Evolutionary conservation across 2,329 filamentous ascomycete genomes (phyloP).

Genomic region (Botrytis aclada): DNA sequence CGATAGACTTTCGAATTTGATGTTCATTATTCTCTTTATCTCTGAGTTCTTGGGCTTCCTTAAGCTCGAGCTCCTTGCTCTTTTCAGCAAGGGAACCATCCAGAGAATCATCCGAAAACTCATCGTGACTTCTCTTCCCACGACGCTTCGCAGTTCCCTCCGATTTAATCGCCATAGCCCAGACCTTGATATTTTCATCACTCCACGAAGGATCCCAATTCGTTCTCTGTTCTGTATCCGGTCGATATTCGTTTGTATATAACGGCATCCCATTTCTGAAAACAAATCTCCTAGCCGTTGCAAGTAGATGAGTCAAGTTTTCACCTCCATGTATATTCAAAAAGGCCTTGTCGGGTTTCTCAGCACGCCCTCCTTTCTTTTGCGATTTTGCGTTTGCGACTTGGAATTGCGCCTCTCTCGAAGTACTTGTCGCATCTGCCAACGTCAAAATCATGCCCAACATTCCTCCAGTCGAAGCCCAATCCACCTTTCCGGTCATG

Average conservation of each 20-base stretch:
- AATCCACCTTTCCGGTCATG: slow-evolving; percentile 72
- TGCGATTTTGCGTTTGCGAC: slow-evolving; percentile 28
- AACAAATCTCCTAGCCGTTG: slow-evolving; percentile 80
- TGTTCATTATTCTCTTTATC: slow-evolving; percentile 43
- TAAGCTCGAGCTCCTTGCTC: background rate
- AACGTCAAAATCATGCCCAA: slow-evolving; percentile 82
- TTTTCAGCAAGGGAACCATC: slow-evolving; percentile 27
- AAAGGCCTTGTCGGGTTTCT: slow-evolving; percentile 37
- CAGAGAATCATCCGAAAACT: slow-evolving; percentile 40
- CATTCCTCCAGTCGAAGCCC: slow-evolving; percentile 75
- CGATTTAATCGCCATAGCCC: slow-evolving; percentile 67
- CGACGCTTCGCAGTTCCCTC: slow-evolving; percentile 35
- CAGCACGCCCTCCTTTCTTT: slow-evolving; percentile 26
- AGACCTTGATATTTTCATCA: slow-evolving; percentile 77
- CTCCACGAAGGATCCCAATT: slow-evolving; percentile 61
- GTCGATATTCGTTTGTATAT: slow-evolving; percentile 61
- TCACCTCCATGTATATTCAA: slow-evolving; percentile 74
- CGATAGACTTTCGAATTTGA: slow-evolving; percentile 56
- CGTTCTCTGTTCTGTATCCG: slow-evolving; percentile 31
- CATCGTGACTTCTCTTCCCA: slow-evolving; percentile 49
- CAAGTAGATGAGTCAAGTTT: slow-evolving; percentile 77
- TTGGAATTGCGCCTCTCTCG: slow-evolving; percentile 41
- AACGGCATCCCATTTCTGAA: slow-evolving; percentile 80
- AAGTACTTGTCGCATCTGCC: slow-evolving; percentile 60
- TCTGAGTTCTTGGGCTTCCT: slow-evolving; percentile 32